These are phyloP conservation scores for Arxiozyma slooffiae DNA, from an alignment of 1,139 yeast species.

Conservation along the genomic window DNA sequence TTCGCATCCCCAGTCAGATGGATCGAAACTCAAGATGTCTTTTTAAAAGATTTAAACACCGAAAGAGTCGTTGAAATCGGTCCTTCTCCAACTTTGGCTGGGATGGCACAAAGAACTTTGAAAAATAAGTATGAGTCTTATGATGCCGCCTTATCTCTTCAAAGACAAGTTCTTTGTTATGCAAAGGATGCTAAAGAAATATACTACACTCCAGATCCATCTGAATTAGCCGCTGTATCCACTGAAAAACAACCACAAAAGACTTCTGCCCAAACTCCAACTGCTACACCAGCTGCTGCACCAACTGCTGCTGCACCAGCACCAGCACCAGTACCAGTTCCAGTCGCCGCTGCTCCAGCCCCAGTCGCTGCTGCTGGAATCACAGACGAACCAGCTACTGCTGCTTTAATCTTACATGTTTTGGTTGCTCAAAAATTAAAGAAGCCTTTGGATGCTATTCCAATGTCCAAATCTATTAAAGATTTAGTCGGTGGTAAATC, in stretches of 20 bases:
- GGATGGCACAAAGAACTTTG: conserved; percentile 96
- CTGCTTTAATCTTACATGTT: conserved; percentile 71
- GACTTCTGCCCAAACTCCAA: conserved; percentile 36
- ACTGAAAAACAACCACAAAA: conserved; percentile 33
- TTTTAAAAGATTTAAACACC: conserved; percentile 85
- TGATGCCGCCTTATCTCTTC: conserved; percentile 93
- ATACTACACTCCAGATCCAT: conserved; percentile 81
- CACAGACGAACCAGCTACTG: conserved; percentile 84
- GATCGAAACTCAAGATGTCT: conserved; percentile 98
- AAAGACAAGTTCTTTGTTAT: conserved; percentile 93
- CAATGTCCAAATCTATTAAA: conserved; percentile 86
- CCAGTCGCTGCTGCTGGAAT: conserved; percentile 68
- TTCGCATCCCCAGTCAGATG: conserved; percentile 99
- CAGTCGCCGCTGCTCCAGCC: conserved; percentile 51
- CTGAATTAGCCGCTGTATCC: conserved; percentile 35
- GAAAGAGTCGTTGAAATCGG: conserved; percentile 98
- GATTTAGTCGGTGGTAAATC: conserved; percentile 98
- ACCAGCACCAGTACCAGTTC: conserved; percentile 45
- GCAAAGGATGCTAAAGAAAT: conserved; percentile 93
- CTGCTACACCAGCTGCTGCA: no score
- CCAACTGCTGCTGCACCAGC: conserved; percentile 39
- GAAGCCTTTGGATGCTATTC: conserved; percentile 76
- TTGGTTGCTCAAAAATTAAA: conserved; percentile 92
- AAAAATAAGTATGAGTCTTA: conserved; percentile 94
- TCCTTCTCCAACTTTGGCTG: conserved; percentile 96